Evolutionary conservation across 352 stramenopile species (phyloP).

Genomic region (Aphanomyces euteiches): DNA sequence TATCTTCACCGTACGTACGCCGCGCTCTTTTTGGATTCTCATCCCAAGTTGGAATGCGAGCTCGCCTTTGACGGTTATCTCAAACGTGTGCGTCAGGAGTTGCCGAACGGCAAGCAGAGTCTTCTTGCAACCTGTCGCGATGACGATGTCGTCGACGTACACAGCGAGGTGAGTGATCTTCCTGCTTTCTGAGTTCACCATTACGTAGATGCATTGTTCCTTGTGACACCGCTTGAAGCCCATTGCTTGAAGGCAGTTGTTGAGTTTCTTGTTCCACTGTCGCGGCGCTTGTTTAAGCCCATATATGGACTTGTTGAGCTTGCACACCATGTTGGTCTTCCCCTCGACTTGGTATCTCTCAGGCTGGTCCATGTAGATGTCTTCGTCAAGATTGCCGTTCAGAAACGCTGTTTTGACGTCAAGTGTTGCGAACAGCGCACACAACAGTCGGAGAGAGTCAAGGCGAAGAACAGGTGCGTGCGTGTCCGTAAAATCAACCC

Average conservation of each 20-base stretch:
- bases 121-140: neutral
- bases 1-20: too few species aligned
- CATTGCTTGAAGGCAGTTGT: slow-evolving; percentile 8
- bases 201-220: neutral
- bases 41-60: too few species aligned
- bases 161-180: neutral
- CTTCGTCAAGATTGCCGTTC: too few species aligned
- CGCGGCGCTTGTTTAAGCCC: slow-evolving; percentile 38
- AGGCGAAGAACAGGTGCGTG: neutral
- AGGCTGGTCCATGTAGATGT: too few species aligned
- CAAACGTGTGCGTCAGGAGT: neutral
- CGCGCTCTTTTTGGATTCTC: too few species aligned
- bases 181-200: neutral
- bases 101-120: neutral
- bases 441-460: slow-evolving; percentile 31
- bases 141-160: neutral
- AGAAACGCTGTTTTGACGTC: slow-evolving; percentile 42
- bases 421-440: slow-evolving; percentile 22
- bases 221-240: slow-evolving; percentile 21
- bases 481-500: slow-evolving; percentile 35
- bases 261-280: slow-evolving; percentile 36
- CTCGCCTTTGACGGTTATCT: neutral
- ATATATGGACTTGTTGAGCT: slow-evolving; percentile 33
- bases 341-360: slow-evolving; percentile 9
- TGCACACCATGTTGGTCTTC: slow-evolving; percentile 32